phyloP scores from a whole-genome alignment of 2,329 filamentous ascomycete species.

The Rhexocercosporidium sp. region DNA sequence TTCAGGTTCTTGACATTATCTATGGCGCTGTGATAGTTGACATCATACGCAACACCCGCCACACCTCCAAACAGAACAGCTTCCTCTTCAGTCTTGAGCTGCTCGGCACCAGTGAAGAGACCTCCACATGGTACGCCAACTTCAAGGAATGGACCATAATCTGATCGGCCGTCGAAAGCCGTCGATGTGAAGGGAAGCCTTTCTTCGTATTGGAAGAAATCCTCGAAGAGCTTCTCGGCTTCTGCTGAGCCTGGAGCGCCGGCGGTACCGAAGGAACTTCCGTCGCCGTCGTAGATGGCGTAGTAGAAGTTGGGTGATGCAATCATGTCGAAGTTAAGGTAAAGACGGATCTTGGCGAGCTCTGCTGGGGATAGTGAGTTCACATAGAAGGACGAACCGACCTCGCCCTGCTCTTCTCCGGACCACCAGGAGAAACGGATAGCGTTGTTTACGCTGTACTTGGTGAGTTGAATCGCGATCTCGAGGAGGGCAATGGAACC shows the following conservation, averaged over 20 bases:
- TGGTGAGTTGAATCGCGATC: conserved; percentile 60
- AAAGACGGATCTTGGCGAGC: conserved; percentile 64
- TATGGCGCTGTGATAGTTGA: conserved; percentile 64
- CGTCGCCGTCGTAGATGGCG: conserved; percentile 64
- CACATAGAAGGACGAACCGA: conserved; percentile 67
- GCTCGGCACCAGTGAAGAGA: conserved; percentile 77
- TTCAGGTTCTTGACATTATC: conserved; percentile 63
- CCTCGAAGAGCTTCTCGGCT: conserved; percentile 14
- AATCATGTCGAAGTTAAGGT: conserved; percentile 74
- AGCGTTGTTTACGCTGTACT: conserved; percentile 63
- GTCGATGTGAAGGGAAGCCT: conserved; percentile 53
- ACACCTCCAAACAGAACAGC: conserved; percentile 67
- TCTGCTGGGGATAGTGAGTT: conserved; percentile 56
- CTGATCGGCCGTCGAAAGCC: conserved; percentile 76
- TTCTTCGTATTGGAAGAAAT: not conserved
- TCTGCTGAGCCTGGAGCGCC: conserved; percentile 55
- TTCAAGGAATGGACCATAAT: conserved; percentile 78
- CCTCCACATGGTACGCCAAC: conserved; percentile 74
- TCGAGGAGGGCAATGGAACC: conserved; percentile 57
- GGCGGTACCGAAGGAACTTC: conserved; percentile 42
- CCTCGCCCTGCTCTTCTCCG: conserved; percentile 66
- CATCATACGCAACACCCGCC: conserved; percentile 62
- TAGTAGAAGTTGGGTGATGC: conserved; percentile 67
- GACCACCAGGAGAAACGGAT: conserved; percentile 71
- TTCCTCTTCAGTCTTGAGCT: conserved; percentile 72